These are phyloP conservation scores for Ustilago crameri DNA, from an alignment of 1,284 basidiomycete species.

Conservation along the genomic window DNA sequence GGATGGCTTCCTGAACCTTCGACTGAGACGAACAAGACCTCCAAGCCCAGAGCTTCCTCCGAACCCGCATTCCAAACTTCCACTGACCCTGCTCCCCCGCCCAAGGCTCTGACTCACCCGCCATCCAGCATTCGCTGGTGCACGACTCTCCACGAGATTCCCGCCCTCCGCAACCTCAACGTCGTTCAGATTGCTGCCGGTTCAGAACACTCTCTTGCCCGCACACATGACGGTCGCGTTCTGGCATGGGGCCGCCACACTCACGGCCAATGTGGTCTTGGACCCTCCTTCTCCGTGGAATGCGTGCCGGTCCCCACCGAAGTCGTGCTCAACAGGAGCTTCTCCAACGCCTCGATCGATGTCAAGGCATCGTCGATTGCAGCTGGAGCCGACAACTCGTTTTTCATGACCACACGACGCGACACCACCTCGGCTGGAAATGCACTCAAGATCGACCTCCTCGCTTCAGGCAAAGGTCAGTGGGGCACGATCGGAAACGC, in stretches of 20 bases:
- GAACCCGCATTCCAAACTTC: slow-evolving; percentile 40
- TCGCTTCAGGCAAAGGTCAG: slow-evolving; percentile 84
- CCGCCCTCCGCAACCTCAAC: slow-evolving; percentile 77
- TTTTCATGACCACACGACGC: slow-evolving; percentile 53
- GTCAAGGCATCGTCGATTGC: slow-evolving; percentile 50
- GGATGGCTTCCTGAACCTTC: slow-evolving; percentile 66
- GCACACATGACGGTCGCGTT: slow-evolving; percentile 75
- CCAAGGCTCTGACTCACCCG: slow-evolving; percentile 67
- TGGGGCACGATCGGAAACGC: slow-evolving; percentile 87
- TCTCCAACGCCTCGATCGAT: slow-evolving; percentile 71
- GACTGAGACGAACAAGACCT: slow-evolving; percentile 21
- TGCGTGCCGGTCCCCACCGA: slow-evolving; percentile 86
- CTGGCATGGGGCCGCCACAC: slow-evolving; percentile 71
- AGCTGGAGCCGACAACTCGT: slow-evolving; percentile 62
- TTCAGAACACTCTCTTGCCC: slow-evolving; percentile 77
- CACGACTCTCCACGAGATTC: slow-evolving; percentile 81
- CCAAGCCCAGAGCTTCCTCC: slow-evolving; percentile 21
- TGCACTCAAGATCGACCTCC: slow-evolving; percentile 72
- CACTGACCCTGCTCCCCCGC: slow-evolving; percentile 34
- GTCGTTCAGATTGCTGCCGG: slow-evolving; percentile 81
- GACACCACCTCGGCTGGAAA: slow-evolving; percentile 8
- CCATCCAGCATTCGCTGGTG: slow-evolving; percentile 75
- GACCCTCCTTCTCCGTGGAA: slow-evolving; percentile 76
- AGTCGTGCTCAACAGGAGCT: slow-evolving; percentile 77
- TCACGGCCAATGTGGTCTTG: slow-evolving; percentile 82